These are phyloP conservation scores for Talaromyces stipitatus DNA, from an alignment of 495 filamentous ascomycete species.

Conservation along the genomic window DNA sequence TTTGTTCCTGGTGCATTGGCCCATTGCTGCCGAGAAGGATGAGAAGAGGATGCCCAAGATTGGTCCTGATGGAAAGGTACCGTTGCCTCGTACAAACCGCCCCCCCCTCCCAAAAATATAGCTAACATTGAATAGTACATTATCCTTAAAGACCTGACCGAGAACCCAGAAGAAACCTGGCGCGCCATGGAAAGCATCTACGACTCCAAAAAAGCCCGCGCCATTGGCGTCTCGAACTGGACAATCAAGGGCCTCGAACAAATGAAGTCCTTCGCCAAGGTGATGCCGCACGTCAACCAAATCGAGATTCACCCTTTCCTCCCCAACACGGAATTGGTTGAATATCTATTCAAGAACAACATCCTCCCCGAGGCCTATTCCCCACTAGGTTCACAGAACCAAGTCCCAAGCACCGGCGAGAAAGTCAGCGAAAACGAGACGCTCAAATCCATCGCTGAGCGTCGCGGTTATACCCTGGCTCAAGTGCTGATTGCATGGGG, in stretches of 20 bases:
- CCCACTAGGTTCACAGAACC: constrained; percentile 59
- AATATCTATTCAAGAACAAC: constrained; percentile 60
- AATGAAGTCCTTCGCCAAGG: constrained; percentile 57
- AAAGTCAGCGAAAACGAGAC: constrained; percentile 51
- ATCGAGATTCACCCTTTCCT: constrained; percentile 93
- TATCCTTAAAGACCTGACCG: constrained; percentile 51
- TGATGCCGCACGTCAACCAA: constrained; percentile 73
- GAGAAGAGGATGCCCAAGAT: constrained; percentile 47
- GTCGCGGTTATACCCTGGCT: constrained; percentile 53
- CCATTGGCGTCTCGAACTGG: constrained; percentile 89
- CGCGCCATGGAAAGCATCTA: constrained; percentile 71
- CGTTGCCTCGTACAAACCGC: not conserved
- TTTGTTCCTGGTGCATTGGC: constrained; percentile 77
- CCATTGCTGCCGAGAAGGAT: constrained; percentile 63
- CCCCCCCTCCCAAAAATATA: not conserved
- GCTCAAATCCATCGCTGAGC: constrained; percentile 52
- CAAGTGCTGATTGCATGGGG: constrained; percentile 69
- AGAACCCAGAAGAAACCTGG: constrained; percentile 69
- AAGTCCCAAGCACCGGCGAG: constrained; percentile 58
- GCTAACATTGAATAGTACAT: constrained; percentile 27
- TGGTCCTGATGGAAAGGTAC: constrained; percentile 67
- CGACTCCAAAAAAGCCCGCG: constrained; percentile 58
- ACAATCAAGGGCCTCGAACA: constrained; percentile 60
- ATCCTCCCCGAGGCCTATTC: constrained; percentile 73
- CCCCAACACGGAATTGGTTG: constrained; percentile 61